Percentiles rank a stretch among this genome's conserved stretches.
These are phyloP conservation scores for Chloris gayana DNA, from an alignment of 176 grass and related monocot species.

Conservation along the genomic window DNA sequence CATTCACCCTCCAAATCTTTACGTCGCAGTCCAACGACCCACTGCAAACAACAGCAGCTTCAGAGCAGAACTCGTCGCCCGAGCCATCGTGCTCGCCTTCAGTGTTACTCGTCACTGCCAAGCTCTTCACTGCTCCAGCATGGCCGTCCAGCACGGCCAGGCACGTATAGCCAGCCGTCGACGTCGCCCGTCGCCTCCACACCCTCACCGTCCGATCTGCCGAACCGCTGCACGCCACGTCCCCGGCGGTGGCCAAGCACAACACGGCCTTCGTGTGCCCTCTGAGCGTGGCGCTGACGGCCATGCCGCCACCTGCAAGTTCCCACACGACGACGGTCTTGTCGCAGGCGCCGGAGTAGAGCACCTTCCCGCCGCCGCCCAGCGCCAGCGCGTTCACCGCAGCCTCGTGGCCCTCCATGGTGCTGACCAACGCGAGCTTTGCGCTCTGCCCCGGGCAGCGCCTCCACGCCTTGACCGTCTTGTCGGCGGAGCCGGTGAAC, in stretches of 20 bases:
- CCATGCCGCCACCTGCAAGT: background rate
- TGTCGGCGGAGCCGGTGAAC: too few species aligned
- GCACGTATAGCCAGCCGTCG: conserved; percentile 46
- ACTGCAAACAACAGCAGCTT: conserved; percentile 24
- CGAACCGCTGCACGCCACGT: conserved; percentile 68
- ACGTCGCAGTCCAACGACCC: too few species aligned
- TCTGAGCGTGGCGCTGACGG: conserved; percentile 34
- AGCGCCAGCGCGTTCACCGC: too few species aligned
- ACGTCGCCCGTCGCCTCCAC: conserved; percentile 46
- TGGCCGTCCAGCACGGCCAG: conserved; percentile 71
- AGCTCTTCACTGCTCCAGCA: conserved; percentile 68
- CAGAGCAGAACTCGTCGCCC: background rate
- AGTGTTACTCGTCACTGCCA: background rate
- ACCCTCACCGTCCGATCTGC: conserved; percentile 72
- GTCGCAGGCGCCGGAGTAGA: too few species aligned
- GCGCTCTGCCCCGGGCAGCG: too few species aligned
- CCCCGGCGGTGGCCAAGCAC: conserved; percentile 52
- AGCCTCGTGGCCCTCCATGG: too few species aligned
- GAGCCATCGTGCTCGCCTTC: conserved; percentile 9
- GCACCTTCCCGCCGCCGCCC: too few species aligned
- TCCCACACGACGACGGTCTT: too few species aligned
- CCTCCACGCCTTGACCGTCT: too few species aligned
- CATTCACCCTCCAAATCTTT: too few species aligned
- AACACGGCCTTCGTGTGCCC: conserved; percentile 51
- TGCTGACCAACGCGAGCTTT: too few species aligned